phyloP scores from a whole-genome alignment of 352 stramenopile genomes.

The Phytopythium delawarense region DNA sequence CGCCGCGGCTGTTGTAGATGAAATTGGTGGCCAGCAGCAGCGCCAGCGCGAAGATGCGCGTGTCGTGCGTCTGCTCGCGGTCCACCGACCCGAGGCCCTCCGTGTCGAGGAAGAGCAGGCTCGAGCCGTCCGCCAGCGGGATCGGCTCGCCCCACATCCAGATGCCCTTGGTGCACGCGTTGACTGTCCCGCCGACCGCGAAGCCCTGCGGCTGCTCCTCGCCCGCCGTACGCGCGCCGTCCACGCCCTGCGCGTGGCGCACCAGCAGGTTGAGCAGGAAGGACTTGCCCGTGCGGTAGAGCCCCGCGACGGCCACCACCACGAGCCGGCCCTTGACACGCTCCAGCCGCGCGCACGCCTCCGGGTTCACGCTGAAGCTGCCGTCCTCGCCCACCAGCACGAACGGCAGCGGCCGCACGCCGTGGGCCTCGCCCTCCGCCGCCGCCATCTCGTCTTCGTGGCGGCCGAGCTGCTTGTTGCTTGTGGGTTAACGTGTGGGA shows the following conservation, averaged over 20 bases:
- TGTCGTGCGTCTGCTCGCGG: conserved; percentile 86
- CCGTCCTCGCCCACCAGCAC: conserved; percentile 77
- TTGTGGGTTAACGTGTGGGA: no score
- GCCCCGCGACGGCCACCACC: conserved; percentile 78
- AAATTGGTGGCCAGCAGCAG: conserved; percentile 85
- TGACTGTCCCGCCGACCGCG: conserved; percentile 77
- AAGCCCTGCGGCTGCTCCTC: conserved; percentile 40
- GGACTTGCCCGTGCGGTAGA: conserved; percentile 90
- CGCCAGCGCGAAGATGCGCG: conserved; percentile 87
- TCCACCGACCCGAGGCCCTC: conserved; percentile 84
- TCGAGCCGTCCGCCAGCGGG: conserved; percentile 63
- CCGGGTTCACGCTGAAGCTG: conserved; percentile 72
- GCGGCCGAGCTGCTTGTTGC: no score
- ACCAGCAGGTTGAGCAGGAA: conserved; percentile 88
- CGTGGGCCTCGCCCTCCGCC: conserved; percentile 13
- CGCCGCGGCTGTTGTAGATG: conserved; percentile 89
- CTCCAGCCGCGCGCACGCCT: conserved; percentile 64
- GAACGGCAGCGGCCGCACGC: conserved; percentile 66
- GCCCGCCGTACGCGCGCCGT: conserved; percentile 9
- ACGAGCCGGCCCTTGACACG: conserved; percentile 76
- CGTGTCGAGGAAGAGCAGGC: conserved; percentile 85
- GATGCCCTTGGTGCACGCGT: conserved; percentile 90
- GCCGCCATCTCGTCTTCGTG: conserved; percentile 19
- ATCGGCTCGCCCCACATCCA: conserved; percentile 89
- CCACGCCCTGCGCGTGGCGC: conserved; percentile 42